Percentiles rank a stretch among this genome's conserved stretches.
These are phyloP conservation scores for Aspergillus sp. DNA, from an alignment of 2,329 filamentous ascomycete species.

Conservation along the genomic window DNA sequence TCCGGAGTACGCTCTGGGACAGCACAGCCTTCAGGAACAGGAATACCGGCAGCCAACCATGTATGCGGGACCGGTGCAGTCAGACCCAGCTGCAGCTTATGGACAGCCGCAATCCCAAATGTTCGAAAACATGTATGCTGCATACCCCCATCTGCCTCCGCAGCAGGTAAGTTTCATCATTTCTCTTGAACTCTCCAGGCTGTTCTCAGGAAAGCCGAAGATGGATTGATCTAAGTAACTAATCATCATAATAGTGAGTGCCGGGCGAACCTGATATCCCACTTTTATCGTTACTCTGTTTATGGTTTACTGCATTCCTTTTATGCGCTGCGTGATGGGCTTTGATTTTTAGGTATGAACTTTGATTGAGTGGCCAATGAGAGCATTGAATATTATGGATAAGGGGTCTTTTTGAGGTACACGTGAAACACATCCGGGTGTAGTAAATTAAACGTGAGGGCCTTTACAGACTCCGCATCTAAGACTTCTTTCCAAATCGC, in stretches of 20 bases:
- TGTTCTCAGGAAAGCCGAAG: too few species aligned
- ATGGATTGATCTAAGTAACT: too few species aligned
- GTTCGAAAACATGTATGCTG: slow-evolving; percentile 82
- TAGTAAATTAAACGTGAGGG: background rate
- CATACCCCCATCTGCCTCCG: slow-evolving; percentile 73
- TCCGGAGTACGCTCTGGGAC: slow-evolving; percentile 60
- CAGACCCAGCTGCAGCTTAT: slow-evolving; percentile 69
- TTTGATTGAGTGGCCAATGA: background rate
- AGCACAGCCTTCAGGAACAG: slow-evolving; percentile 67
- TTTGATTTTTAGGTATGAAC: background rate
- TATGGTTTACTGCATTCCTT: background rate
- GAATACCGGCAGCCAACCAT: slow-evolving; percentile 81
- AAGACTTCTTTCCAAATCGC: slow-evolving; percentile 64
- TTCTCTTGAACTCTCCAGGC: background rate
- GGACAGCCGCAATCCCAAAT: slow-evolving; percentile 73
- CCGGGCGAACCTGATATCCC: too few species aligned
- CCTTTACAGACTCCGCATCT: background rate
- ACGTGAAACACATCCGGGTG: background rate
- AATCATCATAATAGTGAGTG: too few species aligned
- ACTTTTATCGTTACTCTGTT: too few species aligned
- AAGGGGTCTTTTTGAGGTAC: background rate
- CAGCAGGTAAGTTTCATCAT: slow-evolving; percentile 65
- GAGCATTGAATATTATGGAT: background rate
- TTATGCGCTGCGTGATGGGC: background rate
- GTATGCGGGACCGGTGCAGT: slow-evolving; percentile 77